These are phyloP conservation scores for Talinum fruticosum DNA, from an alignment of 148 eudicot species.

Conservation along the genomic window DNA sequence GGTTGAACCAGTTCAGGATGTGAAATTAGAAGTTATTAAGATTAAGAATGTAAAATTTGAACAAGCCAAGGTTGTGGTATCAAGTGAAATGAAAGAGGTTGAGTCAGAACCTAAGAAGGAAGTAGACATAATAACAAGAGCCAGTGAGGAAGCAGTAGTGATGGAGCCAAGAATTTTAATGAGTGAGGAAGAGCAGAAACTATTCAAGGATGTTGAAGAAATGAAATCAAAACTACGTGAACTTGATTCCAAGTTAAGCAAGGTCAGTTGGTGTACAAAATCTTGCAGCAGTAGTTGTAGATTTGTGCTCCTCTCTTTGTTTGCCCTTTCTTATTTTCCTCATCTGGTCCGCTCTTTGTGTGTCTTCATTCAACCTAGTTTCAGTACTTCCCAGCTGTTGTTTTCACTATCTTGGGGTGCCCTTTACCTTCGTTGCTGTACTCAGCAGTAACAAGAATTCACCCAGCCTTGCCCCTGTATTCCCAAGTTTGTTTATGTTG, in stretches of 20 bases:
- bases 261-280: slow-evolving; percentile 51
- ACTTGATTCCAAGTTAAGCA: slow-evolving; percentile 57
- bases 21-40: not conserved
- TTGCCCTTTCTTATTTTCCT: not conserved
- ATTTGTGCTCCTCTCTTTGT: slow-evolving; percentile 3
- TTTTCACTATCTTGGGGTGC: not conserved
- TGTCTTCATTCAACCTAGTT: not conserved
- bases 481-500: too few relatives aligned
- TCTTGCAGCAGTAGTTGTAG: not conserved
- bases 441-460: not conserved
- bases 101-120: slow-evolving; percentile 13
- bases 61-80: not conserved
- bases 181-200: slow-evolving; percentile 43
- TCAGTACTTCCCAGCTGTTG: not conserved
- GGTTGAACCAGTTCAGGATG: slow-evolving; percentile 15
- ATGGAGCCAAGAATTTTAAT: slow-evolving; percentile 17
- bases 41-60: not conserved
- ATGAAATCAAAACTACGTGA: slow-evolving; percentile 58
- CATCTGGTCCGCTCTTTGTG: not conserved
- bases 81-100: not conserved
- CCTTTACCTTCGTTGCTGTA: not conserved
- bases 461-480: too few relatives aligned
- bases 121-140: not conserved
- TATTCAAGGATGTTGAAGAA: slow-evolving; percentile 61
- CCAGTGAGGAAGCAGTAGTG: not conserved